Base-by-base conservation (phyloP, 345 rosid genomes). In the Moringa oleifera region DNA sequence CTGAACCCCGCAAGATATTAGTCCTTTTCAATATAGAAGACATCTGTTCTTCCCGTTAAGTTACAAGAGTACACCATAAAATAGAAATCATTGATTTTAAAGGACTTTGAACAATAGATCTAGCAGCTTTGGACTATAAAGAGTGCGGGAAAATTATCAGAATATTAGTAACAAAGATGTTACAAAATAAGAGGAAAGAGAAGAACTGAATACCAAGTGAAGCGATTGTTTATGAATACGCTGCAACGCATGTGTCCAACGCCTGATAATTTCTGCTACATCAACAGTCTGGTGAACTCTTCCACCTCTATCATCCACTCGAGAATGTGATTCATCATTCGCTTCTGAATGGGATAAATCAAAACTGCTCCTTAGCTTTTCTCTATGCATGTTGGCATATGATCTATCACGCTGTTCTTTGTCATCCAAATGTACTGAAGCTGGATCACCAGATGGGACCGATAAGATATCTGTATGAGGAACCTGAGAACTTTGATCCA, bases 191-290 rank as follows among this genome's bases (percentile, higher is more conserved):
- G n/a, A n/a, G n/a, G n/a, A n/a, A 33, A 4, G 11, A 4, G 6
- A 33, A 4, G 37, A 65, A 61, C 23, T 49, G 58, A 82, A 76
- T 89, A 94, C 99, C 93, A 94, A 72, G 66, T 79, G 99, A 70
- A 90, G 93, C 31, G 99, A 90, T 68, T 91, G 99, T 75, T 91
- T 94, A 70, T 94, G 95, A 80, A 94, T 87, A 70, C 97, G 95
- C 69, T 91, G 99, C 70, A 94, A 80, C 22, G 99, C 99, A 75
- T 94, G 99, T 0, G 97, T 94, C 97, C 99, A 94, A 58, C 99
- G 93, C 75, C 99, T 83, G 59, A 94, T 90, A 72, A 94, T 79
- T 79, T 94, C 99, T 7, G 97, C 97, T 19, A 94, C 91, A 79
- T 94, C 99, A 73, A 91, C 95, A 28, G 97, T 82, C 53, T 87